A percentile compares a stretch with the other conserved stretches of the same genome.
These are phyloP conservation scores for Melastoma malabathricum DNA, from an alignment of 345 rosid genomes.

Conservation along the genomic window DNA sequence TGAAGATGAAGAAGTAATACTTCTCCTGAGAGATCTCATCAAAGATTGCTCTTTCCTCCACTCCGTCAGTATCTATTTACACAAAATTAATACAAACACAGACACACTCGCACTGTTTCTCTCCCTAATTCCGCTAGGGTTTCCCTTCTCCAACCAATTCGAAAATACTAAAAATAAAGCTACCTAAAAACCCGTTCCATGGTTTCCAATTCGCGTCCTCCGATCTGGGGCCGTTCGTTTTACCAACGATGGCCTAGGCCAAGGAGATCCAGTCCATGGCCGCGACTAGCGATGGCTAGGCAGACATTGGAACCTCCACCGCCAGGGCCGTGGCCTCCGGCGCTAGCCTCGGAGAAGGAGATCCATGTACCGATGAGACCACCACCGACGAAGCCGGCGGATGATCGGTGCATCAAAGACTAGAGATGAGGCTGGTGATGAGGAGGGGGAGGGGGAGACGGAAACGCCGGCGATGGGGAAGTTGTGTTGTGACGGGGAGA, in stretches of 20 bases:
- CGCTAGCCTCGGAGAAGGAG: too few relatives aligned
- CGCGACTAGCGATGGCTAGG: constrained; percentile 46
- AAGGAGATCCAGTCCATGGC: constrained; percentile 72
- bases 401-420: too few relatives aligned
- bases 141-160: constrained; percentile 2
- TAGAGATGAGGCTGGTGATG: too few relatives aligned
- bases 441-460: too few relatives aligned
- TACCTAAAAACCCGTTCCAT: not conserved
- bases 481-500: too few relatives aligned
- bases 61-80: constrained; percentile 25
- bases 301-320: constrained; percentile 40
- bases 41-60: constrained; percentile 23
- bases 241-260: constrained; percentile 47
- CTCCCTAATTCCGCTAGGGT: constrained; percentile 4
- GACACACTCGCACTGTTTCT: not conserved
- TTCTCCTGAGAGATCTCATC: constrained; percentile 48
- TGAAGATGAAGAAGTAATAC: constrained; percentile 28
- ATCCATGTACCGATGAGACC: too few relatives aligned
- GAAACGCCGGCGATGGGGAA: too few relatives aligned
- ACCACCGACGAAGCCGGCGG: too few relatives aligned
- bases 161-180: not conserved
- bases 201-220: not conserved
- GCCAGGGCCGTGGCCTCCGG: constrained; percentile 14
- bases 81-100: not conserved
- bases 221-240: constrained; percentile 21